Evolutionary conservation across 768 basidiomycete genomes (phyloP), one percentile per base, ranked within the genome.

Genomic region (Lactarius hengduanensis): DNA sequence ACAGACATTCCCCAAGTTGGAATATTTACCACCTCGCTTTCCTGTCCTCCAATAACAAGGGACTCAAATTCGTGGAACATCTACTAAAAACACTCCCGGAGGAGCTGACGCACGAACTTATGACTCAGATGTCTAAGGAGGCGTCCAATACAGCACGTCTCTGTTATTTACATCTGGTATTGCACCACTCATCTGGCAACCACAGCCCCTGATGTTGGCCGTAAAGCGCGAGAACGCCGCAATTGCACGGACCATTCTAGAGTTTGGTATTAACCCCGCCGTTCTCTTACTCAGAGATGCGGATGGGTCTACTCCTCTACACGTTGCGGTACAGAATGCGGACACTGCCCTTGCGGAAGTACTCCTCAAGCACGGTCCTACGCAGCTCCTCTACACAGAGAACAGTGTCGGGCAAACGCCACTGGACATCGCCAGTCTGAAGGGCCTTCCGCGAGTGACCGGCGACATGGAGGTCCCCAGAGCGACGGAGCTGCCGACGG

Each of bases 1-100:
- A 66, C 59, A 18, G 57, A 18, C 15, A 20, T 40, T 47, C 28
- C 56, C 56, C 32, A 63, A 88, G 86, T 6, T 84, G 79, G 78
- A 88, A 88, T 70, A 80, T 87, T 26, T 83, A 80, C 65, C 87
- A 88, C 72, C 74, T 80, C 18, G 72, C 83, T 43, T 81, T 79
- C 70, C 43, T 70, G 0, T 57, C 62, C 0, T 74, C 74, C 55
- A 58, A 76, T 9, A 64, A 69, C 8, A 72, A 76, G 2, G 64
- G 80, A 20, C 5, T 59, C 2, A 61, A 63, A 15, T 62, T 74
- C n/a, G 71, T 86, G 18, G 73, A 79, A 32, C 78, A 84, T 70
- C 70, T 85, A 1, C 71, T 86, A 5, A 72, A 79, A 10, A 83
- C 82, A 65, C 78, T 88, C 2, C 84, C 86, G n/a, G 73, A 74